Evolutionary conservation across 148 eudicot genomes (phyloP).

Genomic region (Chenopodium album): DNA sequence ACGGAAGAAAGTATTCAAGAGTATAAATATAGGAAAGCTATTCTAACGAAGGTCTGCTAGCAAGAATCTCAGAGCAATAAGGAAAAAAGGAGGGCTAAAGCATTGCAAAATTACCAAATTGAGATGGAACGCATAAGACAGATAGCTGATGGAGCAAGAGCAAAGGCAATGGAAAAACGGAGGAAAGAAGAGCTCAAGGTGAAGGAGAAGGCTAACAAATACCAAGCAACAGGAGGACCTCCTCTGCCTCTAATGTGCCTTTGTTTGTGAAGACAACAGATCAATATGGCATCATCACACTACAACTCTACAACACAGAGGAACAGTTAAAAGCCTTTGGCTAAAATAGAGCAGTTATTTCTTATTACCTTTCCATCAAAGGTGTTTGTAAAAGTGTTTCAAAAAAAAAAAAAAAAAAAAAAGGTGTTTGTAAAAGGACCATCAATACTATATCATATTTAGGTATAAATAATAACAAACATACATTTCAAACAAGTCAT

Average conservation of each 20-base stretch:
- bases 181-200: constrained; percentile 69
- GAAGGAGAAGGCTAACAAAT: constrained; percentile 74
- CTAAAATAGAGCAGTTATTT: not conserved
- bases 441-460: not conserved
- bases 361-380: not conserved
- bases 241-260: constrained; percentile 66
- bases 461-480: constrained; percentile 13
- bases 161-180: constrained; percentile 61
- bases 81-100: constrained; percentile 50
- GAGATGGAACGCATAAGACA: constrained; percentile 55
- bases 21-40: constrained; percentile 8
- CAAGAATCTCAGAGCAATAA: constrained; percentile 48
- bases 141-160: constrained; percentile 72
- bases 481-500: not conserved
- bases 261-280: constrained; percentile 50
- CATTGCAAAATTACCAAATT: constrained; percentile 40
- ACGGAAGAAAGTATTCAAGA: no score
- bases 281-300: constrained; percentile 2
- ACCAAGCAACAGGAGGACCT: constrained; percentile 63
- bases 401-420: no score
- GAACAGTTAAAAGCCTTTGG: not conserved
- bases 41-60: constrained; percentile 28
- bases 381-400: not conserved
- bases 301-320: not conserved
- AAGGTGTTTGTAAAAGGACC: not conserved